phyloP scores from a whole-genome alignment of 2,329 filamentous ascomycete species.

The Fusarium albidum region DNA sequence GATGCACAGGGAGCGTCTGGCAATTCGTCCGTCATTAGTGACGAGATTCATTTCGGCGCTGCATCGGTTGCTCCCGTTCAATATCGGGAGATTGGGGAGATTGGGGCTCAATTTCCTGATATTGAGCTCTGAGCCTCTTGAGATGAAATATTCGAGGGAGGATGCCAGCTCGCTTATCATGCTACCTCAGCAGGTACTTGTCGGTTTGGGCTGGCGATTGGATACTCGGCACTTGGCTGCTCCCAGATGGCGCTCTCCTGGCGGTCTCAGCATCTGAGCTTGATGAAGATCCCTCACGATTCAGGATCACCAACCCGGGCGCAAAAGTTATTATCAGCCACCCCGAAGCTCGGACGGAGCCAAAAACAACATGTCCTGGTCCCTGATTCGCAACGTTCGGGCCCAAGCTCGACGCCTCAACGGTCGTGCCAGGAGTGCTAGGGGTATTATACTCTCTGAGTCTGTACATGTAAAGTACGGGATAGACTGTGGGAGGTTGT shows the following conservation, averaged over 20 bases:
- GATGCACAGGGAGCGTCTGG: conserved; percentile 26
- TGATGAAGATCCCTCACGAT: conserved; percentile 27
- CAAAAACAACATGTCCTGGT: conserved; percentile 24
- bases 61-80: conserved; percentile 18
- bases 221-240: conserved; percentile 6
- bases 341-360: conserved; percentile 25
- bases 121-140: neutral
- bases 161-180: neutral
- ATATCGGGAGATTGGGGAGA: conserved; percentile 14
- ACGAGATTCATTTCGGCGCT: conserved; percentile 23
- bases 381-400: conserved; percentile 29
- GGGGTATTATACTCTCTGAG: too few species aligned
- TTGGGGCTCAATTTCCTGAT: conserved; percentile 4
- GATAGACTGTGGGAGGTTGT: conserved; percentile 23
- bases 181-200: neutral
- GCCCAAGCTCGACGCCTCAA: conserved; percentile 29
- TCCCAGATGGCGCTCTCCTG: conserved; percentile 2
- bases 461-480: conserved; percentile 3
- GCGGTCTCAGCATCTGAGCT: conserved; percentile 11
- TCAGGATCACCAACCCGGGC: conserved; percentile 24
- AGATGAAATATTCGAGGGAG: neutral
- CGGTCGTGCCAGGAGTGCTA: conserved; percentile 31
- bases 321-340: conserved; percentile 24
- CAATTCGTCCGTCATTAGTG: conserved; percentile 26
- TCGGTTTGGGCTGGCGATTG: conserved; percentile 10